Evolutionary conservation across 164 flowering plant species (phyloP).

Genomic region (Liriodendron chinense): DNA sequence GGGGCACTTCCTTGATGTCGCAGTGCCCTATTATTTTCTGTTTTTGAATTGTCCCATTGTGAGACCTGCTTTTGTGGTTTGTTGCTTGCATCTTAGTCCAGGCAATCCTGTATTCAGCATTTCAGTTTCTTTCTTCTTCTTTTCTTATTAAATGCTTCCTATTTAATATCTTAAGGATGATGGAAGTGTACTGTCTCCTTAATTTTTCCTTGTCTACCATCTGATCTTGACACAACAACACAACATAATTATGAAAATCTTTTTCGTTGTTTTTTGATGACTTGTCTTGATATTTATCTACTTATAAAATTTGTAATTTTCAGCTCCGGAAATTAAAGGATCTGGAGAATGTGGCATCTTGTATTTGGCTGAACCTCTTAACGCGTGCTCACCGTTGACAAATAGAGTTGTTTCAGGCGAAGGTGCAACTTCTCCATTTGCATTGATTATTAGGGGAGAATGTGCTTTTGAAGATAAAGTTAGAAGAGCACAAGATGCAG

Average conservation of each 20-base stretch:
- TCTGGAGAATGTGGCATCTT: slow-evolving; percentile 67
- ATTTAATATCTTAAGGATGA: not conserved
- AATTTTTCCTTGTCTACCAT: not conserved
- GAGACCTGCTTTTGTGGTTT: no score
- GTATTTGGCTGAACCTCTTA: slow-evolving; percentile 69
- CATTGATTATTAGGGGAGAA: slow-evolving; percentile 74
- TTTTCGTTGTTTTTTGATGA: not conserved
- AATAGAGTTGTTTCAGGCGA: slow-evolving; percentile 29
- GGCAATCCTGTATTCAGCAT: no score
- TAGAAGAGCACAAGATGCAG: slow-evolving; percentile 77
- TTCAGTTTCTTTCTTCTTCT: no score
- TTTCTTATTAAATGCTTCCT: not conserved
- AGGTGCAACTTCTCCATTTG: slow-evolving; percentile 42
- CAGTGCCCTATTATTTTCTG: no score
- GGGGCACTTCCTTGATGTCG: no score
- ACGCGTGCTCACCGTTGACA: slow-evolving; percentile 70
- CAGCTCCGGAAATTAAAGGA: slow-evolving; percentile 72
- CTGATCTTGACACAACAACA: not conserved
- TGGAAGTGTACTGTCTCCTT: not conserved
- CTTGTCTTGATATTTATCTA: not conserved
- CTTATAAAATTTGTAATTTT: slow-evolving; percentile 14
- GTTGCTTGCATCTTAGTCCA: no score
- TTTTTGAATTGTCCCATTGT: no score
- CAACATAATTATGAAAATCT: not conserved
- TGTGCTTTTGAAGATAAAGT: slow-evolving; percentile 94